Conservation (phyloP, 805 yeast genomes). For the Hanseniaspora lachancei region DNA sequence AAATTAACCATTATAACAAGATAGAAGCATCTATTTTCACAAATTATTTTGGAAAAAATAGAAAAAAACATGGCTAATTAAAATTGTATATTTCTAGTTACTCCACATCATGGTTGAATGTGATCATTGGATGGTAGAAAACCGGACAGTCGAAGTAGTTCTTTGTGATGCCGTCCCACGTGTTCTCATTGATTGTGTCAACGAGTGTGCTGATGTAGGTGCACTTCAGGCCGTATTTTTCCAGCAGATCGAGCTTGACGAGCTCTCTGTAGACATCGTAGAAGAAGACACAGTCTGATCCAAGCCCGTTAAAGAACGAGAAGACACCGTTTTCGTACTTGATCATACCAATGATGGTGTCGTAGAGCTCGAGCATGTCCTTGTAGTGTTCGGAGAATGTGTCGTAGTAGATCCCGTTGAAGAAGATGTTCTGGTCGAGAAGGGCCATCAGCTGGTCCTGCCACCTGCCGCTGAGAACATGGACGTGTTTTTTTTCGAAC, state of each 20-base stretch:
- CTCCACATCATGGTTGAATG: conserved; percentile 15
- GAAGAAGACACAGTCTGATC: conserved; percentile 61
- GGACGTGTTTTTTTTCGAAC: conserved; percentile 62
- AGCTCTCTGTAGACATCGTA: conserved; percentile 77
- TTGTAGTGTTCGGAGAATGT: conserved; percentile 85
- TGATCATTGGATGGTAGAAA: conserved; percentile 26
- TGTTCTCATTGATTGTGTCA: conserved; percentile 18
- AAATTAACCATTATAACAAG: no score
- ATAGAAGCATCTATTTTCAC: no score
- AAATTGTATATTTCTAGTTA: neutral
- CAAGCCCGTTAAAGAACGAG: conserved; percentile 84
- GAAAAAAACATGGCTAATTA: neutral
- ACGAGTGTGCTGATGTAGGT: conserved; percentile 31
- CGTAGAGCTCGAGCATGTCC: conserved; percentile 79
- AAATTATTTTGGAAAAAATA: no score
- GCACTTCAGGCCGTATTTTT: conserved; percentile 63
- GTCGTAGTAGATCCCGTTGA: conserved; percentile 87
- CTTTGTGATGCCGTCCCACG: conserved; percentile 26
- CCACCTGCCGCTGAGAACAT: conserved; percentile 81
- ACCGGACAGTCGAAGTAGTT: conserved; percentile 26
- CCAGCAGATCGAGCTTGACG: conserved; percentile 57
- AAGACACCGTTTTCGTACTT: conserved; percentile 65
- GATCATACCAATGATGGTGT: conserved; percentile 64
- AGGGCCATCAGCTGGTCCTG: conserved; percentile 64
- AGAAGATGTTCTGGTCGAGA: conserved; percentile 51